Evolutionary conservation across 768 basidiomycete species (phyloP).

Genomic region (Phaeotremella skinneri): DNA sequence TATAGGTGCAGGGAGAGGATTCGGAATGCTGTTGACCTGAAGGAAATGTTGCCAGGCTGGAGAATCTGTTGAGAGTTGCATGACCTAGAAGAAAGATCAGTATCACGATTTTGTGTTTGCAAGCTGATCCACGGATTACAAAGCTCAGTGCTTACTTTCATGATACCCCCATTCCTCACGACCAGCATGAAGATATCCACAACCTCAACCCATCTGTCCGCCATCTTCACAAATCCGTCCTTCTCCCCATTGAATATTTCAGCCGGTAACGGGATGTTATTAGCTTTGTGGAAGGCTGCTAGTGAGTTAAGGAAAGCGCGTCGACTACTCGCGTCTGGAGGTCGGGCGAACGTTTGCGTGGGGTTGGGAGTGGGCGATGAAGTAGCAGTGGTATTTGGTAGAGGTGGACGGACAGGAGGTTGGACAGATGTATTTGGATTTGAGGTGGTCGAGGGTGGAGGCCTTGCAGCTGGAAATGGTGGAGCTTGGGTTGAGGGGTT

Average conservation of each 20-base stretch:
- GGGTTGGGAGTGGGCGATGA: background rate
- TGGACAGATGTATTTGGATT: background rate
- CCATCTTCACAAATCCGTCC: slow-evolving; percentile 32
- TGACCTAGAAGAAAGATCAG: background rate
- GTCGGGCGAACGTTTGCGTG: slow-evolving; percentile 7
- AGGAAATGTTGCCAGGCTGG: slow-evolving; percentile 12
- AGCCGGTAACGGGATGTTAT: slow-evolving; percentile 19
- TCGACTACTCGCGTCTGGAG: slow-evolving; percentile 6
- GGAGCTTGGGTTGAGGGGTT: slow-evolving; percentile 11
- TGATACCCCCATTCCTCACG: slow-evolving; percentile 26
- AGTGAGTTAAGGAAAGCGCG: slow-evolving; percentile 34
- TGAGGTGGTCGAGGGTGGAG: slow-evolving; percentile 3
- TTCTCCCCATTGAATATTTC: slow-evolving; percentile 34
- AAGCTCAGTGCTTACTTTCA: slow-evolving; percentile 21
- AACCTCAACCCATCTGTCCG: slow-evolving; percentile 32
- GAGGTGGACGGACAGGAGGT: slow-evolving; percentile 2
- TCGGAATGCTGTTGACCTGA: slow-evolving; percentile 28
- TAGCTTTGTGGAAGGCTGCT: slow-evolving; percentile 17
- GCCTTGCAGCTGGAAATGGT: background rate
- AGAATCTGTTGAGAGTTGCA: slow-evolving; percentile 6
- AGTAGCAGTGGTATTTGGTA: slow-evolving; percentile 1
- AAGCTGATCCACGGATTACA: too few relatives aligned
- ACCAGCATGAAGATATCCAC: slow-evolving; percentile 37
- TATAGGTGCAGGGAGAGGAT: slow-evolving; percentile 29
- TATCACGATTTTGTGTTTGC: too few relatives aligned